These are phyloP conservation scores for Neurospora terricola DNA, from an alignment of 495 filamentous ascomycete species.

Conservation along the genomic window DNA sequence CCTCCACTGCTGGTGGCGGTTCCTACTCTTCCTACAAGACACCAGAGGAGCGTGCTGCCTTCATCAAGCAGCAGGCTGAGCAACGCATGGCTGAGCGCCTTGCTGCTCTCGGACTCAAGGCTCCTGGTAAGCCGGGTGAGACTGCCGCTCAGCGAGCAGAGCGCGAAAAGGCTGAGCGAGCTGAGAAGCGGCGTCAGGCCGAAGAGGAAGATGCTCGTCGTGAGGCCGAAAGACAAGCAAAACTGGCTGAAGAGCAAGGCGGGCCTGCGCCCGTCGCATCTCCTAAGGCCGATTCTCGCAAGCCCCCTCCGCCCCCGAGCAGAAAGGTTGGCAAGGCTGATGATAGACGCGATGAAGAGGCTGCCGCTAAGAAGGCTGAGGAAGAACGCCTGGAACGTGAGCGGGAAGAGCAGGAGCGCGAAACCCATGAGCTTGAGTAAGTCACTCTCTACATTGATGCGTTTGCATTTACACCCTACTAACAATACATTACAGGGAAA, in stretches of 20 bases:
- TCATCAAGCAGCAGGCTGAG: conserved; percentile 94
- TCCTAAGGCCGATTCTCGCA: conserved; percentile 54
- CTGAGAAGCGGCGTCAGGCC: conserved; percentile 74
- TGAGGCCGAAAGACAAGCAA: conserved; percentile 75
- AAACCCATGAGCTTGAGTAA: conserved; percentile 75
- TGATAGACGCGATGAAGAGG: conserved; percentile 43
- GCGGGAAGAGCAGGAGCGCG: conserved; percentile 67
- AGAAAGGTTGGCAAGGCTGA: conserved; percentile 58
- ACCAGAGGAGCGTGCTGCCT: conserved; percentile 85
- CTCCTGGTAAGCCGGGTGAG: conserved; percentile 62
- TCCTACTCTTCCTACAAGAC: conserved; percentile 78
- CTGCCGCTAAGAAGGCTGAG: conserved; percentile 36
- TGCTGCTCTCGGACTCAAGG: conserved; percentile 83
- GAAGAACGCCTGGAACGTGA: conserved; percentile 52
- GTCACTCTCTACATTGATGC: conserved; percentile 23
- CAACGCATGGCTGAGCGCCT: conserved; percentile 96
- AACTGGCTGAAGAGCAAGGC: conserved; percentile 73
- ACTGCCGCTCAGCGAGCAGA: conserved; percentile 75
- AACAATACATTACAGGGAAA: conserved; percentile 46
- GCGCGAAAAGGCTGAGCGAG: conserved; percentile 76
- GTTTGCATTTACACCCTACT: conserved; percentile 13
- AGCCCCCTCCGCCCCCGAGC: conserved; percentile 77
- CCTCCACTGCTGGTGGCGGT: conserved; percentile 31
- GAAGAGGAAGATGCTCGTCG: conserved; percentile 93
- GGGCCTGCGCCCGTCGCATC: conserved; percentile 41